Percentiles rank a stretch among this genome's conserved stretches.
Conservation (phyloP, 352 stramenopile species). For the Phytopythium cucurbitacearum region DNA sequence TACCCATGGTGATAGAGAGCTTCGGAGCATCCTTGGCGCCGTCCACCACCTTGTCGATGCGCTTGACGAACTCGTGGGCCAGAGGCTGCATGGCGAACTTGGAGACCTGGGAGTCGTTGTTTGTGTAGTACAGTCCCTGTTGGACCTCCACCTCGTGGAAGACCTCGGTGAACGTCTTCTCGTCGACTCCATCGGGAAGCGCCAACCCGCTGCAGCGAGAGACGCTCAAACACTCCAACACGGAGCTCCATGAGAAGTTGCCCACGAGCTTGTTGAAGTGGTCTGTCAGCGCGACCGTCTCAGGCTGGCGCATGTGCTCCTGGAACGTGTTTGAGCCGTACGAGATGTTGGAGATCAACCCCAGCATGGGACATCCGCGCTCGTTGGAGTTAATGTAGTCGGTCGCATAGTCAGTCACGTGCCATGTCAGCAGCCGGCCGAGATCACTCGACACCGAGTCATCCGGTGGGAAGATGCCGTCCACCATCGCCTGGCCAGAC, state of each 20-base stretch:
- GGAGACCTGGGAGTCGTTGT: slow-evolving; percentile 79
- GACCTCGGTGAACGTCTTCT: slow-evolving; percentile 71
- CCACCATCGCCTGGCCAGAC: slow-evolving; percentile 76
- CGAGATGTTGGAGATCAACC: slow-evolving; percentile 56
- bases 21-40: slow-evolving; percentile 35
- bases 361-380: slow-evolving; percentile 75
- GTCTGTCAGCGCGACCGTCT: slow-evolving; percentile 41
- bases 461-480: slow-evolving; percentile 73
- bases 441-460: slow-evolving; percentile 35
- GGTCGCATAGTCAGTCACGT: slow-evolving; percentile 67
- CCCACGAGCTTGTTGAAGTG: slow-evolving; percentile 62
- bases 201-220: slow-evolving; percentile 73
- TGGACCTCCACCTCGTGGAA: slow-evolving; percentile 74
- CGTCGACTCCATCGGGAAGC: slow-evolving; percentile 57
- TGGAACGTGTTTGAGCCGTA: slow-evolving; percentile 53
- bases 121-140: slow-evolving; percentile 54
- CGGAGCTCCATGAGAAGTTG: slow-evolving; percentile 77
- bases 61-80: slow-evolving; percentile 58
- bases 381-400: slow-evolving; percentile 82
- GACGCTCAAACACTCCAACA: slow-evolving; percentile 80
- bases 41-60: slow-evolving; percentile 47
- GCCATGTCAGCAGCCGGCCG: slow-evolving; percentile 68
- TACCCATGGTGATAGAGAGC: slow-evolving; percentile 78
- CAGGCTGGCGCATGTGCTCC: slow-evolving; percentile 38
- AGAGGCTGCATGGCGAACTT: slow-evolving; percentile 87